Evolutionary conservation across 2,329 filamentous ascomycete genomes (phyloP).

Genomic region (Fusarium keratoplasticum): DNA sequence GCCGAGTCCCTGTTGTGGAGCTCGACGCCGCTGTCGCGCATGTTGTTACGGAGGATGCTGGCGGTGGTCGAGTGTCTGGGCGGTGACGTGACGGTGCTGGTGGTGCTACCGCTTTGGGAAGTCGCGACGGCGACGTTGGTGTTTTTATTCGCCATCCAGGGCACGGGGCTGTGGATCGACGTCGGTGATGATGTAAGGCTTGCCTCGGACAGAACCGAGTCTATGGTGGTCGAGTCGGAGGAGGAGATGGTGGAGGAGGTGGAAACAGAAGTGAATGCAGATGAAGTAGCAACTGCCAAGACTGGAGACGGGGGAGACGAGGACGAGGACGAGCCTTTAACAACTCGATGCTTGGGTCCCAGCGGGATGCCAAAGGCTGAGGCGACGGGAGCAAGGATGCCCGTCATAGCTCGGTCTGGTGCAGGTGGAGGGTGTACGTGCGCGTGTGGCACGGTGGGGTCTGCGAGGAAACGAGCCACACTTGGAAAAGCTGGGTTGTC

Average conservation of each 20-base stretch:
- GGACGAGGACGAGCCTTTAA: conserved; percentile 33
- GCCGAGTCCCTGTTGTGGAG: conserved; percentile 42
- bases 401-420: conserved; percentile 43
- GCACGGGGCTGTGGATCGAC: conserved; percentile 3
- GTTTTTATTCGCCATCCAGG: conserved; percentile 27
- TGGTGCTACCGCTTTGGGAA: conserved; percentile 13
- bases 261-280: conserved; percentile 26
- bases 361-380: conserved; percentile 51
- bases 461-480: conserved; percentile 29
- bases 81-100: conserved; percentile 21
- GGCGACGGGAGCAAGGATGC: conserved; percentile 47
- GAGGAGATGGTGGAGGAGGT: conserved; percentile 5
- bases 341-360: conserved; percentile 41
- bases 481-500: conserved; percentile 5
- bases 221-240: conserved; percentile 33
- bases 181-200: conserved; percentile 35
- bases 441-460: conserved; percentile 35
- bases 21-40: conserved; percentile 51
- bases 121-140: conserved; percentile 17
- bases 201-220: conserved; percentile 34
- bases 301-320: conserved; percentile 24
- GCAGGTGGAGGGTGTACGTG: conserved; percentile 8
- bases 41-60: conserved; percentile 25
- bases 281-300: conserved; percentile 19
- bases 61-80: conserved; percentile 12